Evolutionary conservation across 1,284 basidiomycete genomes (phyloP).

Genomic region (Marasmius tenuissimus): DNA sequence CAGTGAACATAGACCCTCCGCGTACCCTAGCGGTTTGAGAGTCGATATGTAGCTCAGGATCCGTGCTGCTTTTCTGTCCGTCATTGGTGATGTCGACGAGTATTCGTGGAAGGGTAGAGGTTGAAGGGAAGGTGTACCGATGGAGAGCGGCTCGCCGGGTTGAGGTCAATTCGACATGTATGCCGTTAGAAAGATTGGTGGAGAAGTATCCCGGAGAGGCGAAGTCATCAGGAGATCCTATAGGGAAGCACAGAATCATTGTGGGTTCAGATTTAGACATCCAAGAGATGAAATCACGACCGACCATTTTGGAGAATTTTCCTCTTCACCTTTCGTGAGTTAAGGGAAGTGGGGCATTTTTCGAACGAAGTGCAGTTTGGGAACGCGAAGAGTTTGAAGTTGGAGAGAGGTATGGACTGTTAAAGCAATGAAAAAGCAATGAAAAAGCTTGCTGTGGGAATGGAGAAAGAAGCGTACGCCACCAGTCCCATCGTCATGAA

Average conservation of each 20-base stretch:
- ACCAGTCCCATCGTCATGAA: slow-evolving; percentile 64
- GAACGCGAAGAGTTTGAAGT: slow-evolving; percentile 62
- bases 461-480: slow-evolving; percentile 36
- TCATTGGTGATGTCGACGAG: slow-evolving; percentile 61
- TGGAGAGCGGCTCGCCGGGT: slow-evolving; percentile 57
- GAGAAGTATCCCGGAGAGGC: slow-evolving; percentile 67
- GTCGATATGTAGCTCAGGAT: slow-evolving; percentile 45
- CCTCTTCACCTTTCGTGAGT: slow-evolving; percentile 42
- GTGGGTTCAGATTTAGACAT: neutral
- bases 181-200: slow-evolving; percentile 53
- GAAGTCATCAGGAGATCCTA: slow-evolving; percentile 57
- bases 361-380: slow-evolving; percentile 49
- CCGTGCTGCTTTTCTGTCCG: slow-evolving; percentile 48
- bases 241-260: neutral
- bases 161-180: slow-evolving; percentile 60
- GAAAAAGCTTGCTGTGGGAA: neutral
- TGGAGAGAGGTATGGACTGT: slow-evolving; percentile 55
- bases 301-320: slow-evolving; percentile 46
- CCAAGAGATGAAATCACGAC: neutral
- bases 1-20: slow-evolving; percentile 35
- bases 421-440: neutral
- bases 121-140: slow-evolving; percentile 48
- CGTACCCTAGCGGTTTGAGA: slow-evolving; percentile 43
- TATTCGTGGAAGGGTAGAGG: slow-evolving; percentile 44
- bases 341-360: slow-evolving; percentile 47